Percentiles rank a stretch among this genome's conserved stretches.
phyloP scores from a whole-genome alignment of 1,284 basidiomycete genomes.

The Apiotrichum akiyoshidainum region DNA sequence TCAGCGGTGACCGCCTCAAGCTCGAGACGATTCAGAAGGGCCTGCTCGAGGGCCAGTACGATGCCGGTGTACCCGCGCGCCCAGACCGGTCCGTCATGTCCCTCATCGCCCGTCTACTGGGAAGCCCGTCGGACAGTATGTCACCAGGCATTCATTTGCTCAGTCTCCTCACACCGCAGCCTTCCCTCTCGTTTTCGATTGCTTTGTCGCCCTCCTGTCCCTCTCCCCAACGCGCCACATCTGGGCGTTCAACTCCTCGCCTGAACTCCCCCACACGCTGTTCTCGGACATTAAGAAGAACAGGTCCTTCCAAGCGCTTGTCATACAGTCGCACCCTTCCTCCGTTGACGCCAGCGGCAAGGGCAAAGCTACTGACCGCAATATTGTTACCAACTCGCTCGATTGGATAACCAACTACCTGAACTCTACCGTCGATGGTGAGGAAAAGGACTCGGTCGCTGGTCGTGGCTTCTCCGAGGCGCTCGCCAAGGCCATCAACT shows the following conservation, averaged over 20 bases:
- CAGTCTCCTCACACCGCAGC: conserved; percentile 56
- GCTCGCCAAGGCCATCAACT: conserved; percentile 66
- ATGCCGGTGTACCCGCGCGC: conserved; percentile 18
- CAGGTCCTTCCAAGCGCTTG: conserved; percentile 57
- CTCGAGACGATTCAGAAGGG: conserved; percentile 33
- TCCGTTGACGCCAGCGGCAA: conserved; percentile 29
- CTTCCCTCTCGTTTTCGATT: conserved; percentile 61
- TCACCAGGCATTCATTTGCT: conserved; percentile 40
- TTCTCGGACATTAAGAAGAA: conserved; percentile 82
- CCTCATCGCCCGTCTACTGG: conserved; percentile 37
- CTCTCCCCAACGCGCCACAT: conserved; percentile 59
- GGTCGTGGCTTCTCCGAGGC: conserved; percentile 62
- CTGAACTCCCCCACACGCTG: conserved; percentile 61
- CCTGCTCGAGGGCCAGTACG: conserved; percentile 28
- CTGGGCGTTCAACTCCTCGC: conserved; percentile 63
- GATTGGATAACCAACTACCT: conserved; percentile 41
- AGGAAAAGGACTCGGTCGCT: conserved; percentile 54
- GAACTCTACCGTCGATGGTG: conserved; percentile 33
- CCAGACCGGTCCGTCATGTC: conserved; percentile 35
- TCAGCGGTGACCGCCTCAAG: conserved; percentile 24
- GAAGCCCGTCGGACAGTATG: conserved; percentile 59
- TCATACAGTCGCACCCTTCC: conserved; percentile 44
- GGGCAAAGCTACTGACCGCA: conserved; percentile 2
- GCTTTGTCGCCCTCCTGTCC: conserved; percentile 54
- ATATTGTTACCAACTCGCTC: conserved; percentile 12